Conservation (phyloP, 129 eudicot species). For the Flaveria bidentis region DNA sequence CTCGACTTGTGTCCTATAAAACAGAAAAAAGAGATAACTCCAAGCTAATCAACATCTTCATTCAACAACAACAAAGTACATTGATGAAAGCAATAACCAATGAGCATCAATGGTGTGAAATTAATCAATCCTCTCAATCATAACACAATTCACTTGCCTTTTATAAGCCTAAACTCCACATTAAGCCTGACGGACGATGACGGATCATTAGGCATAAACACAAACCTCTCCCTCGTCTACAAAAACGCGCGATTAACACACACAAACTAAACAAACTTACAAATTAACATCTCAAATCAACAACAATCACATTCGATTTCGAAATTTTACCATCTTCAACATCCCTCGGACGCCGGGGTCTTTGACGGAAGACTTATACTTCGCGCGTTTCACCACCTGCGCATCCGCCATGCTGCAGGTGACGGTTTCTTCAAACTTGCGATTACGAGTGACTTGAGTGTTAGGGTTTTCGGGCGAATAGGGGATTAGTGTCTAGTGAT, state of each 20-base stretch:
- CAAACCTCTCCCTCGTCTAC: constrained; percentile 63
- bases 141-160: constrained; percentile 41
- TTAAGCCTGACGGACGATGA: constrained; percentile 43
- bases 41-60: constrained; percentile 18
- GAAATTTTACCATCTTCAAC: constrained; percentile 51
- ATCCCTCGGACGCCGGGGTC: constrained; percentile 77
- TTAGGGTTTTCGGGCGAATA: constrained; percentile 19
- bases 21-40: constrained; percentile 18
- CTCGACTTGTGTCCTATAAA: constrained; percentile 69
- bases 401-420: constrained; percentile 55
- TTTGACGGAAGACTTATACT: constrained; percentile 64
- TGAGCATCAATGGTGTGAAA: neutral
- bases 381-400: constrained; percentile 64
- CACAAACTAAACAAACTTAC: neutral
- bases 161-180: constrained; percentile 62
- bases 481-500: neutral
- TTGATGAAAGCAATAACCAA: neutral
- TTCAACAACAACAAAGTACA: neutral
- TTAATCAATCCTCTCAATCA: neutral
- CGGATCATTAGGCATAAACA: constrained; percentile 67
- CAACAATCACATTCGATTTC: constrained; percentile 4
- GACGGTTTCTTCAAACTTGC: neutral
- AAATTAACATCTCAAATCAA: neutral
- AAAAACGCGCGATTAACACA: constrained; percentile 1
- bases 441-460: neutral